Conservation (phyloP, 495 filamentous ascomycete species). For the Hypomontagnella submonticulosa region DNA sequence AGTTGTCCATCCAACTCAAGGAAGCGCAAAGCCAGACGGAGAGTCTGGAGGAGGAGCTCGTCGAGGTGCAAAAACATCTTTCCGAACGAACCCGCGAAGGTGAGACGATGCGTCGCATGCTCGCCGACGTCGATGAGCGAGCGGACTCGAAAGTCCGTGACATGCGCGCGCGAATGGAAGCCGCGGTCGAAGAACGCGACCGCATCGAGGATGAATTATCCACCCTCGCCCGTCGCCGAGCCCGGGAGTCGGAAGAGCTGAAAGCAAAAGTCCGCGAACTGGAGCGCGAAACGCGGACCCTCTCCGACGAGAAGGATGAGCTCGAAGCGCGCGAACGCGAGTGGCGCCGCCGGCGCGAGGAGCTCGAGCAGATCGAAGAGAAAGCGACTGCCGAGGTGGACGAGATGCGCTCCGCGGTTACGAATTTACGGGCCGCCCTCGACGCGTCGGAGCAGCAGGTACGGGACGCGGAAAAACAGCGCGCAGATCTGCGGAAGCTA, state of each 20-base stretch:
- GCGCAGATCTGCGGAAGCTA: conserved; percentile 74
- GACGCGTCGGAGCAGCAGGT: conserved; percentile 90
- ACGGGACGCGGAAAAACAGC: conserved; percentile 82
- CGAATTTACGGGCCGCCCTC: conserved; percentile 78
- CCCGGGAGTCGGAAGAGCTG: conserved; percentile 88
- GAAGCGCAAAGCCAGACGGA: conserved; percentile 85
- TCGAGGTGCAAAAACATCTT: conserved; percentile 88
- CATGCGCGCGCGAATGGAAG: conserved; percentile 89
- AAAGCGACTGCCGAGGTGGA: conserved; percentile 74
- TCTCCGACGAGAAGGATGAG: conserved; percentile 75
- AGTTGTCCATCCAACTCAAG: conserved; percentile 92
- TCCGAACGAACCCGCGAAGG: conserved; percentile 91
- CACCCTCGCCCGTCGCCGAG: conserved; percentile 75
- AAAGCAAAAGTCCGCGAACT: conserved; percentile 80
- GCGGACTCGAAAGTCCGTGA: conserved; percentile 84
- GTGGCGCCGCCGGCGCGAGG: conserved; percentile 76
- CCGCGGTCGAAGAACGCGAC: conserved; percentile 89
- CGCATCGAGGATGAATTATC: conserved; percentile 90
- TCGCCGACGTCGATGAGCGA: conserved; percentile 86
- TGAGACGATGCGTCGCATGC: conserved; percentile 91
- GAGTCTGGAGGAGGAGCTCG: conserved; percentile 91
- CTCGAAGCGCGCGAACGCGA: conserved; percentile 70
- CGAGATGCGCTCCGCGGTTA: conserved; percentile 81
- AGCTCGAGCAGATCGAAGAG: conserved; percentile 76
- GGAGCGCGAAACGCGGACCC: conserved; percentile 77